Evolutionary conservation across 768 basidiomycete genomes (phyloP), one percentile per base, ranked within the genome.

Genomic region (Nevesoporus exiguus): DNA sequence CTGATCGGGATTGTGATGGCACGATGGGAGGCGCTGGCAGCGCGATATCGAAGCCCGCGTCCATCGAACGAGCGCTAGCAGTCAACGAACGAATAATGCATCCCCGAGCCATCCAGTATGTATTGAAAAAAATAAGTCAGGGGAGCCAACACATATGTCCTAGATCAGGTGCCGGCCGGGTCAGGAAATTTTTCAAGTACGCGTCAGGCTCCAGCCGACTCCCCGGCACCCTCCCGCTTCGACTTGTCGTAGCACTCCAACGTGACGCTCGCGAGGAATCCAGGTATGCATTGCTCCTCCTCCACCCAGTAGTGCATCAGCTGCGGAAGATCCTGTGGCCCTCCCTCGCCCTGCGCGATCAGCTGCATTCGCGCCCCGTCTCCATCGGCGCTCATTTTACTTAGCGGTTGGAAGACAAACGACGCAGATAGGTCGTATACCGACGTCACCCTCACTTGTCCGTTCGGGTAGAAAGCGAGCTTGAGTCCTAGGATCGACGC

Each of bases 401-500:
- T 72, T 56, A 67, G 67, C 2, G 89, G 87, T 66, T 86, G 84
- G 68, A 99, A 92, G 29, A 93, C 88, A 66, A 97, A 95, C 45
- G 88, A 85, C 27, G 92, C 89, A 49, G 80, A 80, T 7, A 91
- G 81, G 58, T 97, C 94, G 72, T 88, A 98, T 61, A 91, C 80
- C n/a, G 88, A 89, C 5, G 93, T 95, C 56, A 97, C 84, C 21
- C 90, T 81, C 46, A 98, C 87, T 61, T 92, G 85, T 0, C 94
- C 95, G 47, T 92, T 93, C 15, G 88, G 90, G 65, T 90, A 90
- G 67, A 98, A 97, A 1, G 88, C 86, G 47, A 98, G 81, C 63
- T 96, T 93, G 66, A 93, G 85, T 7, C 95, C 96, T 0, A 98
- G 80, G 46, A 98, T 87, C 0, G 89, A 85, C 5, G 88, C 85